These are phyloP conservation scores for Lepraria neglecta DNA, from an alignment of 495 filamentous ascomycete genomes.

Conservation along the genomic window DNA sequence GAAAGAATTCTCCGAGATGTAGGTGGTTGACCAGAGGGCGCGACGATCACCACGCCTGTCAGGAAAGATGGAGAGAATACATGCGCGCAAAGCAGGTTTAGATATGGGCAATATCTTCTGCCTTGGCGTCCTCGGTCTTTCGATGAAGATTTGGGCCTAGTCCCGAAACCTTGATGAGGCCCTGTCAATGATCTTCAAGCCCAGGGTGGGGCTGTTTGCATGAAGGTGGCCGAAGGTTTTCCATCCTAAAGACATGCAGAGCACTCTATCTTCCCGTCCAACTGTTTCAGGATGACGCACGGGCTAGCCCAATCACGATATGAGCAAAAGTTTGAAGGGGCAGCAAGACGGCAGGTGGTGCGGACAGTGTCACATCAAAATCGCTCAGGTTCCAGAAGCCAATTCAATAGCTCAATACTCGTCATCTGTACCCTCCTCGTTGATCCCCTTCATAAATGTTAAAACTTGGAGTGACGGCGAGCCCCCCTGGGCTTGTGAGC, in stretches of 20 bases:
- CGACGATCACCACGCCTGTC: background rate
- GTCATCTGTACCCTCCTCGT: background rate
- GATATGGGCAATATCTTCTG: background rate
- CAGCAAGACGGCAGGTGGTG: background rate
- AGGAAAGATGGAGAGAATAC: background rate
- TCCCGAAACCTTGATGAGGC: conserved; percentile 1
- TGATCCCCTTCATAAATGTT: background rate
- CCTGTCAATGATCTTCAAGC: background rate
- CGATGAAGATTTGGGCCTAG: background rate
- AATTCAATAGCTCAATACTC: background rate
- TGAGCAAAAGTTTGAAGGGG: conserved; percentile 4
- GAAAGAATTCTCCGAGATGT: conserved; percentile 21
- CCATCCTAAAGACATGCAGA: background rate
- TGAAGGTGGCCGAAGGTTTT: background rate
- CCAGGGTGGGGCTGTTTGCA: background rate
- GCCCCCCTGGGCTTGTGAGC: background rate
- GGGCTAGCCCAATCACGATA: conserved; percentile 8
- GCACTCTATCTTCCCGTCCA: background rate
- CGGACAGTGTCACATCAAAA: background rate
- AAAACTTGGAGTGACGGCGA: background rate
- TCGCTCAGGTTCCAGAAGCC: background rate
- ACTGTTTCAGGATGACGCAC: conserved; percentile 16
- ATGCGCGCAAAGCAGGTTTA: conserved; percentile 21
- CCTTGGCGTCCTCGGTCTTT: background rate
- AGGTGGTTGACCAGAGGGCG: conserved; percentile 1